Conservation (phyloP, 345 rosid species). For the Eucalyptus cladocalyx region DNA sequence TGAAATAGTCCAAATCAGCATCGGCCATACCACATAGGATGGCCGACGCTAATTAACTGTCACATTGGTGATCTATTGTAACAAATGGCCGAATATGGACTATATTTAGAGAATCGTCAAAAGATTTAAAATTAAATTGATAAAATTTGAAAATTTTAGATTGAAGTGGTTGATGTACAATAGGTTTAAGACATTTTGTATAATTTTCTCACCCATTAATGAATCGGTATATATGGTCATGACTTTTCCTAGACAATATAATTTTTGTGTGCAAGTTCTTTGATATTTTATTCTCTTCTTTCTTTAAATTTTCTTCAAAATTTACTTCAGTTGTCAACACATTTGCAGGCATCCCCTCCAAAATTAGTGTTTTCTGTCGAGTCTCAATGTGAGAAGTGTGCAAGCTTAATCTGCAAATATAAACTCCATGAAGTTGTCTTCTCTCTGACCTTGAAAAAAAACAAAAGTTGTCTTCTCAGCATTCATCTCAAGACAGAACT, state of each 20-base stretch:
- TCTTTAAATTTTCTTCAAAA: background rate
- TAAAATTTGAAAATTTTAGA: background rate
- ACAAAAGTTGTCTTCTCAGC: background rate
- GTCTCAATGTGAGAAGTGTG: background rate
- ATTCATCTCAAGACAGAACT: background rate
- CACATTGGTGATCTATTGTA: background rate
- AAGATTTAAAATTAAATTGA: background rate
- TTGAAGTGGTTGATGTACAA: background rate
- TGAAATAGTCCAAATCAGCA: background rate
- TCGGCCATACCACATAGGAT: background rate
- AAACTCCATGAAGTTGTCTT: background rate
- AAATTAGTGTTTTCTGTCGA: background rate
- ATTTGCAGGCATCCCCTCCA: background rate
- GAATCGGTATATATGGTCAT: background rate
- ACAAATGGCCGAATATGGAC: background rate
- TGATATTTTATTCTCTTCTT: background rate
- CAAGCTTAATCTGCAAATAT: background rate
- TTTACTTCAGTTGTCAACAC: background rate
- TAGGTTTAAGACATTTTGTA: background rate
- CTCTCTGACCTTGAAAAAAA: background rate
- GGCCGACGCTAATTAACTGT: fast-evolving
- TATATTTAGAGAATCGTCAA: background rate
- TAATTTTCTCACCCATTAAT: background rate
- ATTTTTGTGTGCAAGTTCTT: too few species aligned
- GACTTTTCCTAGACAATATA: background rate